Evolutionary conservation across 1,284 basidiomycete genomes (phyloP), one percentile per base, ranked within the genome.

Genomic region (Leucoagaricus sp.): DNA sequence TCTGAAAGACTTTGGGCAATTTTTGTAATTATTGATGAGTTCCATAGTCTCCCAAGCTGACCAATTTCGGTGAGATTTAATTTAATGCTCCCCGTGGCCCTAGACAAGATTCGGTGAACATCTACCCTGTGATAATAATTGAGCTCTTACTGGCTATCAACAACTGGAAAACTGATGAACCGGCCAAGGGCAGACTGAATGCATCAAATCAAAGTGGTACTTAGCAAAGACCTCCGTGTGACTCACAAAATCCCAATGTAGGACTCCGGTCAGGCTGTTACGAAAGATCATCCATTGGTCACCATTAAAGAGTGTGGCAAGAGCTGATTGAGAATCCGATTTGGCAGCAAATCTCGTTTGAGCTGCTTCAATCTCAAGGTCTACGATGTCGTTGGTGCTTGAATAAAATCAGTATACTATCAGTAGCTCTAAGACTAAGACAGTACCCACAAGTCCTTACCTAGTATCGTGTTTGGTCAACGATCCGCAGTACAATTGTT

Each of bases 221-320:
- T 41, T n/a, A 51, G 7, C 26, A 31, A 5, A n/a, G 15, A 41
- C 19, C 23, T 7, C 2, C 29, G 23, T 34, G 10, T 15, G 17
- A 60, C 84, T 61, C 61, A 87, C 85, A 62, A 86, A 83, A 61
- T 89, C 86, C 83, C 84, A 89, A 63, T 87, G 85, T 45, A 84
- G 66, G 19, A 81, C 75, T 12, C 75, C 70, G 1, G 85, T 86
- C 38, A 78, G 53, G 6, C 75, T 68, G 65, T 88, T 87, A 19
- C 74, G 73, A 61, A 80, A 85, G 48, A 87, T 83, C 85, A 88
- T 87, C 86, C 86, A 89, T 58, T 73, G 71, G 63, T 81, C 73
- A 2, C 80, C 83, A 31, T 79, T 74, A 51, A 87, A 72, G 4
- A 84, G 67, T 12, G 72, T 74, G 7, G 76, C 76, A 54, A 87